Evolutionary conservation across 495 filamentous ascomycete genomes (phyloP), one percentile per base, ranked within the genome.

Genomic region (Lasiosphaeriaceae sp.): DNA sequence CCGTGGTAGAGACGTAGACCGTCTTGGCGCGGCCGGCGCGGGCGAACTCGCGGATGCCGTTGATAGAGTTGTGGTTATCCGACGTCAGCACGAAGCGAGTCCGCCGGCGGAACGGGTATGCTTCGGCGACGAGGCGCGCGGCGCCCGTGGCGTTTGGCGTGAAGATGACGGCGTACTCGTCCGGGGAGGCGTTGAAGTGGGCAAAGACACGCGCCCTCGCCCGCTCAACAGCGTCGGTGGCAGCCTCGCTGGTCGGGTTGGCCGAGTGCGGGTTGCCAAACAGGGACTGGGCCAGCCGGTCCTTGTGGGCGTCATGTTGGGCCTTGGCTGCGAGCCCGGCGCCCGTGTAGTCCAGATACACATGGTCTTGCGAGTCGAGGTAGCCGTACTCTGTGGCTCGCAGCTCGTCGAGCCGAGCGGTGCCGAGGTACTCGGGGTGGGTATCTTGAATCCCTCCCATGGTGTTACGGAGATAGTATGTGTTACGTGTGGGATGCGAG

Each of bases 131-230:
- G 14, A 86, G 60, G 54, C 81, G 79, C 57, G 85, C 80, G 1
- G 77, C 83, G 1, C 77, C 80, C 0, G 83, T 84, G 11, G 84
- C 82, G 60, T 87, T 87, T 7, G 77, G 63, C 0, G 81, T 81
- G 64, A 87, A 87, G n/a, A 87, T 71, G 9, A 87, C 69, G 47
- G 82, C 79, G 63, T 83, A 87, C 21, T 85, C 71, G 19, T 75
- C 71, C 0, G 80, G 77, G 26, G 75, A 71, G 2, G 84, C 83
- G 46, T 77, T 76, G 57, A 87, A 79, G 69, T 85, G 80, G 2
- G 61, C 46, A 0, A 87, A 74, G 16, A 80, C 67, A 17, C 73
- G 73, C 2, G 66, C 57, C 11, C 83, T 67, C 9, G 80, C 72
- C 2, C 64, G 52, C 8, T 83, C 74, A 5, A 85, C 66, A 11